phyloP scores from a whole-genome alignment of 768 basidiomycete species.

The Clathrus columnatus region DNA sequence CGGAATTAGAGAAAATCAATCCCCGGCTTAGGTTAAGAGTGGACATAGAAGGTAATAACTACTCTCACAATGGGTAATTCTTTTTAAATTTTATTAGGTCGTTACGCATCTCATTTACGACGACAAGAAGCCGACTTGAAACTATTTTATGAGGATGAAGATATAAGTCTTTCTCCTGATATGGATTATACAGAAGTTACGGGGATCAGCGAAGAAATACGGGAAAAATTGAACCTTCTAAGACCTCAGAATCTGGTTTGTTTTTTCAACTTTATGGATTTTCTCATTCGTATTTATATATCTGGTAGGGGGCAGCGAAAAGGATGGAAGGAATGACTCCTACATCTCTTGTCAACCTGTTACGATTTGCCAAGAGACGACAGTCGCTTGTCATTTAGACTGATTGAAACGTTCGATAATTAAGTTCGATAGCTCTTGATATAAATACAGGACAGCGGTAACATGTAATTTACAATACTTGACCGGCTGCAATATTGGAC shows the following conservation, averaged over 20 bases:
- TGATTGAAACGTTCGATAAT: too few relatives aligned
- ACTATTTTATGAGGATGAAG: conserved; percentile 69
- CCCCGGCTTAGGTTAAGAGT: conserved; percentile 49
- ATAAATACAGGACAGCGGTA: too few relatives aligned
- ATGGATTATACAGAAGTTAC: conserved; percentile 60
- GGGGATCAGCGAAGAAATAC: conserved; percentile 71
- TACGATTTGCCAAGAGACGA: conserved; percentile 47
- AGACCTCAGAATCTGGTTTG: conserved; percentile 63
- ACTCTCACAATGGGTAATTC: background rate
- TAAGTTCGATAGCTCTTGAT: too few relatives aligned
- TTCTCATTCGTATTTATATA: background rate
- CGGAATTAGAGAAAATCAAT: conserved; percentile 42
- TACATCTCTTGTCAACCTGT: conserved; percentile 53
- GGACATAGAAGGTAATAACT: conserved; percentile 55
- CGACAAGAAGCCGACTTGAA: conserved; percentile 73
- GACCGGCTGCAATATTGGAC: too few relatives aligned
- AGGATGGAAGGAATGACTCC: conserved; percentile 94
- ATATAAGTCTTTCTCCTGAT: conserved; percentile 53
- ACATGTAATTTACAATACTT: too few relatives aligned
- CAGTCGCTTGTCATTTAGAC: too few relatives aligned
- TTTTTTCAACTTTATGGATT: background rate
- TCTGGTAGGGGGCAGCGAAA: conserved; percentile 76
- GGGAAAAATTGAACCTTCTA: conserved; percentile 49
- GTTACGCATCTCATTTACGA: conserved; percentile 51
- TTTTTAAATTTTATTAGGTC: conserved; percentile 31